Evolutionary conservation across 345 rosid species (phyloP).

Genomic region (Populus simonii): DNA sequence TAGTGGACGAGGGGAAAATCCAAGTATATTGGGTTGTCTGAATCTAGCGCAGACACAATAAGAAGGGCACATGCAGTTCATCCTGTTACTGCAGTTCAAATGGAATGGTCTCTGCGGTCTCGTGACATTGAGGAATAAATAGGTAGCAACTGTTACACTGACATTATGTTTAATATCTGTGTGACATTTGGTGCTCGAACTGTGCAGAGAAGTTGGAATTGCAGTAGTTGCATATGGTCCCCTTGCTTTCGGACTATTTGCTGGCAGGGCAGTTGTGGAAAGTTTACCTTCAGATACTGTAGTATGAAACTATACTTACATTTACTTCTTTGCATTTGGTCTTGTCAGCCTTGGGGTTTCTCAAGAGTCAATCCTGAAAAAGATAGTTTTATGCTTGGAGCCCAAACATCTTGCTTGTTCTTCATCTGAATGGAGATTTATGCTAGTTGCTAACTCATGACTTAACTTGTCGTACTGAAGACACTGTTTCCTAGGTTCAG

Average conservation of each 20-base stretch:
- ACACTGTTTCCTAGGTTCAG: constrained; percentile 23
- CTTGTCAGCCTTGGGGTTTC: not conserved
- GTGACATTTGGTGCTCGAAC: not conserved
- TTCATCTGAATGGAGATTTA: not conserved
- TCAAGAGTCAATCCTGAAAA: not conserved
- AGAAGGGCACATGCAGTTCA: constrained; percentile 48
- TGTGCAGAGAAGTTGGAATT: constrained; percentile 25
- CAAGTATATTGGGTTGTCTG: constrained; percentile 46
- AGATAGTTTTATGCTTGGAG: not conserved
- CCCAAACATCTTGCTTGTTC: not conserved
- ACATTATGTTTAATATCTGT: no score
- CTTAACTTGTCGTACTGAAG: not conserved
- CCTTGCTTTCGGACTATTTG: constrained; percentile 26
- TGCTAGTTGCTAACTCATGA: no score
- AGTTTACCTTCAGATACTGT: constrained; percentile 2
- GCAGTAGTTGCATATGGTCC: constrained; percentile 21
- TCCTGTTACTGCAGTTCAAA: constrained; percentile 44
- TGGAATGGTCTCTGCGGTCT: constrained; percentile 47
- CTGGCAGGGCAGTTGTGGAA: constrained; percentile 20
- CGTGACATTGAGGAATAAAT: constrained; percentile 48
- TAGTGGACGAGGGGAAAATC: constrained; percentile 43
- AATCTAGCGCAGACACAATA: constrained; percentile 42
- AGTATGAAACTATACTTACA: not conserved
- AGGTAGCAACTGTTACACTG: not conserved
- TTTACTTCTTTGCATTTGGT: not conserved